phyloP scores from a whole-genome alignment of 2,329 filamentous ascomycete genomes.

The Aspergillus japonicus region DNA sequence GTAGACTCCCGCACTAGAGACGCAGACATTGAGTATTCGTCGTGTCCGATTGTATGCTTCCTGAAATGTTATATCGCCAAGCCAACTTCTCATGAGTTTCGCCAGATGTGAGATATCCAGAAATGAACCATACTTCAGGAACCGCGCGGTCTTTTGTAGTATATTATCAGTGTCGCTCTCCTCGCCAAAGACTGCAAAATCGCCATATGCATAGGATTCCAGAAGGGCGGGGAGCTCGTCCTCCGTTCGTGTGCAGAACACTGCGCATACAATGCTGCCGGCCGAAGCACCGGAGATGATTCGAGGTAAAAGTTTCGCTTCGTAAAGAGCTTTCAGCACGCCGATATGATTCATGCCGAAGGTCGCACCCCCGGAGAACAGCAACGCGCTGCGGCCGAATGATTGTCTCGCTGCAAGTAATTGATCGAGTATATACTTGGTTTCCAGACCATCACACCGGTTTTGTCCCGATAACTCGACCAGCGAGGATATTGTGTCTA shows the following conservation, averaged over 20 bases:
- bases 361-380: conserved; percentile 82
- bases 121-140: conserved; percentile 79
- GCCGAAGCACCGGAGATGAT: conserved; percentile 88
- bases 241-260: conserved; percentile 74
- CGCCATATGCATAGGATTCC: conserved; percentile 71
- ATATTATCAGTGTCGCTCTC: conserved; percentile 60
- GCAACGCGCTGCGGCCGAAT: conserved; percentile 78
- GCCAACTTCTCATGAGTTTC: conserved; percentile 73
- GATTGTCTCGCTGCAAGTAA: conserved; percentile 72
- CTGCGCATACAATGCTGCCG: conserved; percentile 79
- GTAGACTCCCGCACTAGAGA: conserved; percentile 83
- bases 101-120: conserved; percentile 81
- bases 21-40: conserved; percentile 88
- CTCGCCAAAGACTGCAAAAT: conserved; percentile 76
- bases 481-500: conserved; percentile 70
- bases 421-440: conserved; percentile 63
- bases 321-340: conserved; percentile 76
- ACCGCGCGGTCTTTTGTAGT: conserved; percentile 66
- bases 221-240: conserved; percentile 72
- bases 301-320: conserved; percentile 71
- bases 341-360: conserved; percentile 93
- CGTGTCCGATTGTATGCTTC: conserved; percentile 95
- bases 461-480: conserved; percentile 60
- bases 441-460: conserved; percentile 55
- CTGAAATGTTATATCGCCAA: conserved; percentile 90